Conservation (phyloP, 2,329 filamentous ascomycete genomes). For the Xylaria digitata region DNA sequence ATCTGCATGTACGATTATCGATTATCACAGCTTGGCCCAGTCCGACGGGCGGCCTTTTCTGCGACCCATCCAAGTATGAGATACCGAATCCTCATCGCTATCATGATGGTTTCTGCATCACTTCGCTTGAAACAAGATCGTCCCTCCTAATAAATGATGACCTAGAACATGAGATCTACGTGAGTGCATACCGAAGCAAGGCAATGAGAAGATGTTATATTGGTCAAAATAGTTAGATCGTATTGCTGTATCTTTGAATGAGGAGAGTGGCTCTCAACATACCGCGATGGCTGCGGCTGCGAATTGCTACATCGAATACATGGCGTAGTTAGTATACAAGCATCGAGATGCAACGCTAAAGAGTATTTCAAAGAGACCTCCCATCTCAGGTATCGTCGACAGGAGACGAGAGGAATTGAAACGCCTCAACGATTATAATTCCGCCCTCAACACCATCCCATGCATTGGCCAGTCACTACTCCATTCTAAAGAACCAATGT, state of each 20-base stretch:
- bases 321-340: conserved; percentile 42
- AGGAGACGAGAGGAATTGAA: conserved; percentile 16
- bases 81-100: conserved; percentile 5
- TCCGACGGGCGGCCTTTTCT: conserved; percentile 42
- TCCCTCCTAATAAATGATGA: background rate
- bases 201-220: background rate
- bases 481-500: conserved; percentile 35
- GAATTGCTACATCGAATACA: conserved; percentile 40
- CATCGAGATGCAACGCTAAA: conserved; percentile 25
- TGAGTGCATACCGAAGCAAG: background rate
- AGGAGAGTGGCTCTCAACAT: conserved; percentile 47
- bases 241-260: conserved; percentile 39
- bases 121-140: conserved; percentile 5
- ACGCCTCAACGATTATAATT: conserved; percentile 37
- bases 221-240: conserved; percentile 25
- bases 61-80: conserved; percentile 42
- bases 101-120: conserved; percentile 22
- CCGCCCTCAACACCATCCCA: conserved; percentile 44
- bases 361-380: conserved; percentile 17
- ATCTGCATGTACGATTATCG: conserved; percentile 31
- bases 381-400: conserved; percentile 29
- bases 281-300: conserved; percentile 27
- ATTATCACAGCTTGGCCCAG: conserved; percentile 24
- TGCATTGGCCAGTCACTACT: conserved; percentile 42
- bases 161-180: background rate